A percentile compares a stretch with the other conserved stretches of the same genome.
Conservation (phyloP, 148 eudicot genomes). For the Salicornia ramosissima region DNA sequence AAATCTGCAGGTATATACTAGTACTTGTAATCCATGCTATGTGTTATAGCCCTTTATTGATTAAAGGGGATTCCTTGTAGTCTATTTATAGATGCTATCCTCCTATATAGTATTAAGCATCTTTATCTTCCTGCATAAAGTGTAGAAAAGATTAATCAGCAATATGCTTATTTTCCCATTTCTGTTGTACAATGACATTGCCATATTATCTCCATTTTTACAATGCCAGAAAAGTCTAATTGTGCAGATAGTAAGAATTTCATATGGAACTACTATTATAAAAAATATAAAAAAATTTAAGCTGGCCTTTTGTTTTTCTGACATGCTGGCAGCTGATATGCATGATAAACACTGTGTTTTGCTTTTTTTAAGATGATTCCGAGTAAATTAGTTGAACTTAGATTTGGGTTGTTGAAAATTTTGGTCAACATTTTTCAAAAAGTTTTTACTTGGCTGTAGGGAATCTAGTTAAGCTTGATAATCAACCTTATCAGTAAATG, state of each 20-base stretch:
- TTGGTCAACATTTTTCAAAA: neutral
- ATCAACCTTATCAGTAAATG: constrained; percentile 20
- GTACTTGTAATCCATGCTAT: constrained; percentile 3
- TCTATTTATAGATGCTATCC: too few species aligned
- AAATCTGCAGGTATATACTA: constrained; percentile 73
- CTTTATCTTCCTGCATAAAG: too few species aligned
- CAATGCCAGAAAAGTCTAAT: too few species aligned
- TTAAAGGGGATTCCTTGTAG: neutral
- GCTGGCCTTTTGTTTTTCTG: neutral
- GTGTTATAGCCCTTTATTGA: neutral
- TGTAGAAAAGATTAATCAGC: too few species aligned
- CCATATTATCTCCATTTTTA: too few species aligned
- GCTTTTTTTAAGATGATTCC: neutral
- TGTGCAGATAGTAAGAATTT: too few species aligned
- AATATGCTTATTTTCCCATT: too few species aligned
- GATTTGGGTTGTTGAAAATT: neutral
- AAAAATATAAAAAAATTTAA: neutral
- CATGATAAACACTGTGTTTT: neutral
- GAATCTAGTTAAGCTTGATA: neutral
- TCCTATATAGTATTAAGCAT: too few species aligned
- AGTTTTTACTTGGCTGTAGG: neutral
- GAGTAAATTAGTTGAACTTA: neutral
- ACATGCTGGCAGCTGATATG: too few species aligned
- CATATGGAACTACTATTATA: too few species aligned
- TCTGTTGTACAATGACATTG: too few species aligned